phyloP scores from a whole-genome alignment of 1,284 basidiomycete species.

The Volvariella volvacea region DNA sequence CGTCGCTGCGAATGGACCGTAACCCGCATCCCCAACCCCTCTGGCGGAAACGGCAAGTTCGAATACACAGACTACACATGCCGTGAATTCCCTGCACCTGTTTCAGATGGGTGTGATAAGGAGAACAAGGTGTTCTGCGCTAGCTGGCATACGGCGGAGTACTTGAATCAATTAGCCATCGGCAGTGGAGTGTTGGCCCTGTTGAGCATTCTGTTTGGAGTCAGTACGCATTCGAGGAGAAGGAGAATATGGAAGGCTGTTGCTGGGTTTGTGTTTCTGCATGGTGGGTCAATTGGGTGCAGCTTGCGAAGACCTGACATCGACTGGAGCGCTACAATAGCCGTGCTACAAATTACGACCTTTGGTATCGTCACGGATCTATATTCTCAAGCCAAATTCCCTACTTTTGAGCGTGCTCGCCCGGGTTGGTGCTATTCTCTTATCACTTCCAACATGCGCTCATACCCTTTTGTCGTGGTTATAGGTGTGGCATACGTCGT shows the following conservation, averaged over 20 bases:
- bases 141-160: slow-evolving; percentile 64
- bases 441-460: not conserved
- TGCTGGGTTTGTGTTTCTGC: slow-evolving; percentile 53
- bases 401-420: slow-evolving; percentile 49
- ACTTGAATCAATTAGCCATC: slow-evolving; percentile 52
- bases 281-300: no score
- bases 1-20: slow-evolving; percentile 49
- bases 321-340: slow-evolving; percentile 31
- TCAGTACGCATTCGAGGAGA: slow-evolving; percentile 65
- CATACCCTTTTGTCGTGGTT: slow-evolving; percentile 1
- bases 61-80: slow-evolving; percentile 55
- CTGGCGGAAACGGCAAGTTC: slow-evolving; percentile 31
- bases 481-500: slow-evolving; percentile 53
- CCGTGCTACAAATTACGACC: slow-evolving; percentile 51
- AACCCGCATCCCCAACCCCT: slow-evolving; percentile 40
- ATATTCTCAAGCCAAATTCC: slow-evolving; percentile 39
- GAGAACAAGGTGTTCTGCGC: slow-evolving; percentile 57
- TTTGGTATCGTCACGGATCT: slow-evolving; percentile 63
- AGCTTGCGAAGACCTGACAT: no score
- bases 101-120: slow-evolving; percentile 54
- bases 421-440: slow-evolving; percentile 39
- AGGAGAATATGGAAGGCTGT: slow-evolving; percentile 69
- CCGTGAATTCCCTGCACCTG: slow-evolving; percentile 56
- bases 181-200: slow-evolving; percentile 57
- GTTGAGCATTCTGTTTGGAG: slow-evolving; percentile 54